Percentiles rank a stretch among this genome's conserved stretches.
phyloP scores from a whole-genome alignment of 305 asterid species.

The Fraxinus albicans region DNA sequence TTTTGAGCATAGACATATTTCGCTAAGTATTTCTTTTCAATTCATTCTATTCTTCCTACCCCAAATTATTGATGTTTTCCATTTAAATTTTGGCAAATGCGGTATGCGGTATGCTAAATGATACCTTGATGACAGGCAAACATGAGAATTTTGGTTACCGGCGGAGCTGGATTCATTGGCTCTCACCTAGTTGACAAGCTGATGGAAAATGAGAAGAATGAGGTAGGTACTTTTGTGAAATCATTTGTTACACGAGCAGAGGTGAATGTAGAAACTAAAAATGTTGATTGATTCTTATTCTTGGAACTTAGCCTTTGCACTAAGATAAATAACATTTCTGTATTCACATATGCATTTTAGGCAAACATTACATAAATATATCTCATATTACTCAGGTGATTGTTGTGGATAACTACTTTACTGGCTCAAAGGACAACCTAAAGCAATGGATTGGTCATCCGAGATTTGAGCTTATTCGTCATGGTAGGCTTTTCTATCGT shows the following conservation, averaged over 20 bases:
- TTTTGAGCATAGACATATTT: not conserved
- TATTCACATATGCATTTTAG: not conserved
- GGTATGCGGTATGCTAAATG: not conserved
- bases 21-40: not conserved
- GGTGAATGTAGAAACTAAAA: not conserved
- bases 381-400: constrained; percentile 32
- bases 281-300: not conserved
- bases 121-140: constrained; percentile 31
- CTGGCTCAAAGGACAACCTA: constrained; percentile 53
- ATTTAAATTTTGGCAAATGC: not conserved
- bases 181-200: constrained; percentile 54
- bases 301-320: not conserved
- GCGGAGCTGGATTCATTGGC: constrained; percentile 60
- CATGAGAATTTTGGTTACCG: constrained; percentile 56
- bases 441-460: constrained; percentile 55
- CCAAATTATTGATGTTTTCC: not conserved
- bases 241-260: not conserved
- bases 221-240: constrained; percentile 28
- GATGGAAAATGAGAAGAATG: constrained; percentile 53
- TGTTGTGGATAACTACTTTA: constrained; percentile 51
- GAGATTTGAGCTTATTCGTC: constrained; percentile 57
- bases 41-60: not conserved
- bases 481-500: constrained; percentile 27
- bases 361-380: not conserved
- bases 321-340: not conserved